A percentile compares a stretch with the other conserved stretches of the same genome.
Conservation (phyloP, 2,329 filamentous ascomycete species). For the Diaporthe longicolla region DNA sequence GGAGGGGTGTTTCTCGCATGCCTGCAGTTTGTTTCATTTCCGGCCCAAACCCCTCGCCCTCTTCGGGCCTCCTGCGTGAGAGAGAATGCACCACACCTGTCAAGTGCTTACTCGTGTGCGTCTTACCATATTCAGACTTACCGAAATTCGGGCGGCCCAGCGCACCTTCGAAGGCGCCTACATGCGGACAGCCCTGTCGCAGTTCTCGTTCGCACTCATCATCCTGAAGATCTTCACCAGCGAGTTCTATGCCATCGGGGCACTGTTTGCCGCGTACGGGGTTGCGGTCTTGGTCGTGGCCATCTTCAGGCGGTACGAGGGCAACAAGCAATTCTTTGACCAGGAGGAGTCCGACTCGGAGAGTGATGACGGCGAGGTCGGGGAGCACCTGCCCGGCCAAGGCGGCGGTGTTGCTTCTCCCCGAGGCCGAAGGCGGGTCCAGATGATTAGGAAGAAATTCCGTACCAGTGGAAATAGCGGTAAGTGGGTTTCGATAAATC, state of each 20-base stretch:
- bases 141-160: constrained; percentile 95
- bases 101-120: constrained; percentile 35
- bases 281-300: constrained; percentile 86
- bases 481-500: neutral
- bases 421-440: constrained; percentile 50
- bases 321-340: constrained; percentile 93
- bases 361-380: constrained; percentile 46
- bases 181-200: constrained; percentile 91
- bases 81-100: neutral
- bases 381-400: constrained; percentile 8
- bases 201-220: constrained; percentile 95
- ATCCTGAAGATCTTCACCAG: constrained; percentile 97
- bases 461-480: constrained; percentile 73
- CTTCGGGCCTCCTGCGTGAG: constrained; percentile 16
- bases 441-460: constrained; percentile 67
- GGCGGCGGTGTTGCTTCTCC: constrained; percentile 40
- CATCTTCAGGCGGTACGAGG: constrained; percentile 88
- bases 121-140: constrained; percentile 67
- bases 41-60: neutral
- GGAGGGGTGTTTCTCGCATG: neutral
- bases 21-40: constrained; percentile 10
- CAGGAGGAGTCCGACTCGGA: constrained; percentile 58
- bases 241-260: constrained; percentile 98
- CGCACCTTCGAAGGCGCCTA: constrained; percentile 98
- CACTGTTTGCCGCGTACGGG: constrained; percentile 93